A percentile compares a stretch with the other conserved stretches of the same genome.
Evolutionary conservation across 2,329 filamentous ascomycete genomes (phyloP).

Genomic region (Ceratocystis eucalypticola): DNA sequence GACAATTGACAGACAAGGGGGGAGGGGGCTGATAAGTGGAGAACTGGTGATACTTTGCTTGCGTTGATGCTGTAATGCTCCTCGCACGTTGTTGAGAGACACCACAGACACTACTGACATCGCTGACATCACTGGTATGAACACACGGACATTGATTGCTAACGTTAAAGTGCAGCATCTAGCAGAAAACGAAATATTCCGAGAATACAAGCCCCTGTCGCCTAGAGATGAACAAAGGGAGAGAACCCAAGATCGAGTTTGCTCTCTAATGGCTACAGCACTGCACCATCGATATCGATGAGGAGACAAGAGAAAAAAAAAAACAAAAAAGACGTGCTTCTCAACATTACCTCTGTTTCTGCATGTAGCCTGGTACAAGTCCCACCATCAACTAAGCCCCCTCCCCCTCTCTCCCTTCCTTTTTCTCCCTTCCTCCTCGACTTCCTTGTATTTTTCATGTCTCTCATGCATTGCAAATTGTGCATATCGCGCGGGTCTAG

Average conservation of each 20-base stretch:
- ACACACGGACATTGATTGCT: background rate
- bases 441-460: background rate
- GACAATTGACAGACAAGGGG: constrained; percentile 3
- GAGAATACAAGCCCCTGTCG: background rate
- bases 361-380: background rate
- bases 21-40: background rate
- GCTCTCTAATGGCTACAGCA: background rate
- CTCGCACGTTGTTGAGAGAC: background rate
- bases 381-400: no score
- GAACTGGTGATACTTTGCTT: background rate
- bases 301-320: background rate
- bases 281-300: background rate
- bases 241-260: no score
- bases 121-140: background rate
- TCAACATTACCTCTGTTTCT: background rate
- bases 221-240: background rate
- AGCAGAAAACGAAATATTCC: background rate
- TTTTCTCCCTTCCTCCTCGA: background rate
- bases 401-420: no score
- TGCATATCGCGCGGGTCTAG: background rate
- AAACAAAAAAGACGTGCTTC: background rate
- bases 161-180: background rate
- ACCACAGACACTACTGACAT: background rate
- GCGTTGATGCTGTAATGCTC: background rate
- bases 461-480: background rate